Evolutionary conservation across 768 basidiomycete genomes (phyloP), one percentile per base, ranked within the genome.

Genomic region (Infundibulicybe gibba): DNA sequence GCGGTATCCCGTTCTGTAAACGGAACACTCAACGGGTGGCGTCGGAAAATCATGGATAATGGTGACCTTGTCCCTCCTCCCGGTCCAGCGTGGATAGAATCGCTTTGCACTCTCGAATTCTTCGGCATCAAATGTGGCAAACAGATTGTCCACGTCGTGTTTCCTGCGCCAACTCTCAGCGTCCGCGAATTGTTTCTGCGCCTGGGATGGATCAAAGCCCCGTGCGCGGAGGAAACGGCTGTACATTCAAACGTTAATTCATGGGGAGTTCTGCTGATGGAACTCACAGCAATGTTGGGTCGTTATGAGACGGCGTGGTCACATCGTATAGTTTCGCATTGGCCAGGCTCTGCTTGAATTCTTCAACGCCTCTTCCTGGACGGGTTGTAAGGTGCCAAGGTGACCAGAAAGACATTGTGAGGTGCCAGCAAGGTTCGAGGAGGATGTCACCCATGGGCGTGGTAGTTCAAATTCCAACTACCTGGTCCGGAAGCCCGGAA

Each of bases 181-280:
- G 12, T 76, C 75, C 2, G 79, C 62, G 57, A 91, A 91, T 58
- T 92, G 87, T 49, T 79, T 77, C 62, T 79, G 70, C 0, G 90
- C 89, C 49, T 78, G 76, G 15, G 63, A 54, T 12, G 75, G 66
- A 49, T 87, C 76, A 60, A 82, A 92, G 48, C 72, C 71, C 49
- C 91, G 73, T 5, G 91, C 91, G n/a, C 89, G 78, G 2, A 93
- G 77, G 59, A 91, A 93, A 10, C 91, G 86, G 19, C 90, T n/a
- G 16, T 35, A 16, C 31, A 37, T n/a, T 48, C 15, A 30, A 33
- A 48, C 49, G 42, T 20, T 37, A 47, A 16, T 31, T 33, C 21
- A 40, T 34, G 39, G 47, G 16, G 38, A 41, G 32, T 5, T 19
- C 31, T 12, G 21, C 32, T 32, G 39, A 8, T 30, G 21, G 30